Base-by-base conservation (phyloP, 2,329 filamentous ascomycete species). In the Monosporascus sp. region DNA sequence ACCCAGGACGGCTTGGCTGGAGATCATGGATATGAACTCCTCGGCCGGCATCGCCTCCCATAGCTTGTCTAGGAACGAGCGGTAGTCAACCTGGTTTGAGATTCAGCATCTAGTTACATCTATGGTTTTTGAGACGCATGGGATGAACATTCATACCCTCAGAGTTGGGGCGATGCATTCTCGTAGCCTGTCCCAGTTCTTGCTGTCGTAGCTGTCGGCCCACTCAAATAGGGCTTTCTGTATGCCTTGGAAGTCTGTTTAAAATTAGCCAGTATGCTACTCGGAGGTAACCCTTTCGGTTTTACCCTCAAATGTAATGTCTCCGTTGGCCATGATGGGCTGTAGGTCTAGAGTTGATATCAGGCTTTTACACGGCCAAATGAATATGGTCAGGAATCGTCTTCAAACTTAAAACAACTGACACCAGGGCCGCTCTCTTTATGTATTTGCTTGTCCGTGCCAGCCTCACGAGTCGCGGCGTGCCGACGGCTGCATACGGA, bases 161-260 rank as follows among this genome's bases (percentile, higher is more conserved):
- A 83, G 64, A 1, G 78, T 83, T 1, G 84, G 84, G 3, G 84
- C 84, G 59, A 88, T 83, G 72, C 79, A 81, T 57, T 78, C 79
- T 52, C 72, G 62, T 38, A 85, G 76, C 49, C 82, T 76, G 5
- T 73, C 68, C 82, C 82, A 85, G 70, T 85, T 78, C 70, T 86
- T 86, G 67, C 73, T 78, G 68, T 85, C 81, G 68, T 83, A 84
- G 70, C 78, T 82, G 65, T 85, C 80, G 54, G 80, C 81, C 82
- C 82, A 84, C 59, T 85, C 77, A 68, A 80, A 59, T 18, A 69
- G 50, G 44, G 66, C 68, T 45, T 62, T 56, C 56, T 55, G 62
- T 4, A 69, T 60, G 27, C 64, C 67, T 49, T 68, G 65, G 52
- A 64, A 67, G 50, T 69, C 62, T 66, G 37, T 15, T 49, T n/a